A percentile compares a stretch with the other conserved stretches of the same genome.
phyloP scores from a whole-genome alignment of 805 yeast species.

The Brettanomyces bruxellensis region DNA sequence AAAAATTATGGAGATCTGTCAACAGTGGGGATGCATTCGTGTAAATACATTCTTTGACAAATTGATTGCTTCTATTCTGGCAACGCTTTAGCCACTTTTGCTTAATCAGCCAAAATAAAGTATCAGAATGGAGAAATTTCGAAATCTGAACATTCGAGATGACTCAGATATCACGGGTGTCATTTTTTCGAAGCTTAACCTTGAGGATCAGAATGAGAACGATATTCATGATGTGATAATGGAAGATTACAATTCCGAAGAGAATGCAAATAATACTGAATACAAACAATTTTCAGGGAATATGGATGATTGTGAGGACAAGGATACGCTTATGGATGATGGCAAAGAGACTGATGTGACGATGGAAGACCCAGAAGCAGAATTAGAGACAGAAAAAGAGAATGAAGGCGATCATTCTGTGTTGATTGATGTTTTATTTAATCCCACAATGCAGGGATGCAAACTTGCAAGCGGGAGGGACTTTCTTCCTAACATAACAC shows the following conservation, averaged over 20 bases:
- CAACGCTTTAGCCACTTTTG: too few relatives aligned
- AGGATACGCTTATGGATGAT: background rate
- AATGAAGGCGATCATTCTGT: background rate
- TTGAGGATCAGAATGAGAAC: background rate
- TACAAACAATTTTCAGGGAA: too few relatives aligned
- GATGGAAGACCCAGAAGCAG: background rate
- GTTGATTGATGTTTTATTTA: background rate
- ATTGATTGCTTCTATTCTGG: too few relatives aligned
- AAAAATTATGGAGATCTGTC: too few relatives aligned
- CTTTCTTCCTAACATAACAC: background rate
- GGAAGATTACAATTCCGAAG: too few relatives aligned
- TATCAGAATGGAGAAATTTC: background rate
- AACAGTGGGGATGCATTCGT: too few relatives aligned
- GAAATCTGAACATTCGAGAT: background rate
- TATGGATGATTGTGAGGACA: too few relatives aligned
- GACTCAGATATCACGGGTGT: background rate
- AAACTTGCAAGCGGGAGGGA: background rate
- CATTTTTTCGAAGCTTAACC: background rate
- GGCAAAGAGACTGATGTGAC: background rate
- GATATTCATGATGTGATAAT: background rate
- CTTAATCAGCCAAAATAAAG: too few relatives aligned
- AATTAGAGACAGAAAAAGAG: background rate
- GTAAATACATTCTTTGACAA: too few relatives aligned
- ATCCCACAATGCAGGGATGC: conserved; percentile 1
- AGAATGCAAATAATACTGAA: too few relatives aligned